Conservation (phyloP, 371 early-diverging fungal genomes). For the Circinella umbellata region DNA sequence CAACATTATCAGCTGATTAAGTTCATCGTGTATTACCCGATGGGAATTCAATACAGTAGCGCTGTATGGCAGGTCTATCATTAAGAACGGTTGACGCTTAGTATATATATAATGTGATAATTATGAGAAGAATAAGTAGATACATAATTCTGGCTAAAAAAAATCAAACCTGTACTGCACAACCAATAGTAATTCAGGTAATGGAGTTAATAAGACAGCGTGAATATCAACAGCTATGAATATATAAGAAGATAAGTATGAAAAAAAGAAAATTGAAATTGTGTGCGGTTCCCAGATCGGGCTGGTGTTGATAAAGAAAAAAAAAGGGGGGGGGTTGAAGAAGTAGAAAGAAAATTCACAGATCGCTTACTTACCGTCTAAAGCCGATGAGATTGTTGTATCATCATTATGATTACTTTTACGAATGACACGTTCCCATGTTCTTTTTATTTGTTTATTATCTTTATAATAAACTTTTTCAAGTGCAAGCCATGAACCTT, state of each 20-base stretch:
- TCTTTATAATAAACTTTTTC: slow-evolving; percentile 47
- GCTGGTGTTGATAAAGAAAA: not conserved
- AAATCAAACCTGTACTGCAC: slow-evolving; percentile 54
- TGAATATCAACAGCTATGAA: slow-evolving; percentile 57
- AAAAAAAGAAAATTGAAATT: not conserved
- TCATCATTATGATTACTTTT: not conserved
- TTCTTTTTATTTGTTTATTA: slow-evolving; percentile 25
- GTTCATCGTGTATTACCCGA: slow-evolving; percentile 41
- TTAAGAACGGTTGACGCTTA: not conserved
- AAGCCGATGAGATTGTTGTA: not conserved
- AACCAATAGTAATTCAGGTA: slow-evolving; percentile 56
- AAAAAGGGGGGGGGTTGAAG: too few species aligned
- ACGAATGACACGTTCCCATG: slow-evolving; percentile 54
- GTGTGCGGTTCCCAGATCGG: not conserved
- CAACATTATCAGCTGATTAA: too few species aligned
- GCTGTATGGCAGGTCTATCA: slow-evolving; percentile 57
- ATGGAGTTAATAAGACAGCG: slow-evolving; percentile 38
- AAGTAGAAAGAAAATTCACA: too few species aligned
- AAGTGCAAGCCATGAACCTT: slow-evolving; percentile 56
- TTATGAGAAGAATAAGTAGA: not conserved
- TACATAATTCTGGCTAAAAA: too few species aligned
- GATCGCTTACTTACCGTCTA: slow-evolving; percentile 35
- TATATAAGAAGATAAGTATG: not conserved
- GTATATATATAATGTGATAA: not conserved
- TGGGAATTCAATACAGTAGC: slow-evolving; percentile 66